Evolutionary conservation across 2,329 filamentous ascomycete species (phyloP).

Genomic region (Sordariomycetes sp.): DNA sequence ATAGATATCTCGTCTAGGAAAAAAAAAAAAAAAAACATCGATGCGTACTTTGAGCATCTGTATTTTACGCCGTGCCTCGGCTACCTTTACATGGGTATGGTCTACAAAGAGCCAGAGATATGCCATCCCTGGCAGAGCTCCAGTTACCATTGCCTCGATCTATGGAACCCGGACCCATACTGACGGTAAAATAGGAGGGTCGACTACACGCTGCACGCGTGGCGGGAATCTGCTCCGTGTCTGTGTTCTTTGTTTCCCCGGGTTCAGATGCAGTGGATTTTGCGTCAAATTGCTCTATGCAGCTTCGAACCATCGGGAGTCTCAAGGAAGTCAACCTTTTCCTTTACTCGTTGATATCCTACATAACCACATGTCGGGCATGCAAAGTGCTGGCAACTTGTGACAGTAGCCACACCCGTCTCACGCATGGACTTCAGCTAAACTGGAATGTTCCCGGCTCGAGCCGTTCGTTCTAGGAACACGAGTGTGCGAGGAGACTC

Average conservation of each 20-base stretch:
- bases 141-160: background rate
- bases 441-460: conserved; percentile 21
- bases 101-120: conserved; percentile 21
- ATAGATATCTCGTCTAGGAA: conserved; percentile 19
- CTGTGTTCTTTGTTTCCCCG: conserved; percentile 20
- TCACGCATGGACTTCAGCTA: conserved; percentile 22
- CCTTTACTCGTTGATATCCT: conserved; percentile 19
- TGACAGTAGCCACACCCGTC: conserved; percentile 19
- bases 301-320: conserved; percentile 23
- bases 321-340: conserved; percentile 19
- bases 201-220: conserved; percentile 8
- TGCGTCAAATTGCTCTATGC: conserved; percentile 20
- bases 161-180: background rate
- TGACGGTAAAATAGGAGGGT: background rate
- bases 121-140: background rate
- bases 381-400: conserved; percentile 25
- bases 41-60: conserved; percentile 23
- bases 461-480: conserved; percentile 18
- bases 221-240: conserved; percentile 23
- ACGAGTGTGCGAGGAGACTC: conserved; percentile 21
- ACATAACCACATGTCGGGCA: conserved; percentile 21
- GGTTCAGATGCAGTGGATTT: conserved; percentile 19
- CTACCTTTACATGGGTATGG: conserved; percentile 20
- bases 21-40: conserved; percentile 21
- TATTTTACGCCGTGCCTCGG: conserved; percentile 24